Base-by-base conservation (phyloP, 148 eudicot genomes). In the Camellia lanceoleosa region DNA sequence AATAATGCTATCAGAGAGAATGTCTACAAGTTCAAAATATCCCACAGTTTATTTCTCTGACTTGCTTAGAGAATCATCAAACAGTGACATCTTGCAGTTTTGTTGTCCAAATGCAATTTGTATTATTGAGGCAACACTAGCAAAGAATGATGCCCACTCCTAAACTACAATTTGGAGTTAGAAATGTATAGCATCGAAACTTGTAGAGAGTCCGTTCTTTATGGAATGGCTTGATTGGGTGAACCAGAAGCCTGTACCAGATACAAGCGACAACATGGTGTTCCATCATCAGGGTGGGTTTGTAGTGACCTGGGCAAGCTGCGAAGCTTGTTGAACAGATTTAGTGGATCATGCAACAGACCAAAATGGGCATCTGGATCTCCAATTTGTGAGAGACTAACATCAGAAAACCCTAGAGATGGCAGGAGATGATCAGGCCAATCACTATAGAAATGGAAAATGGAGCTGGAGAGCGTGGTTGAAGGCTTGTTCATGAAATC, bases 401-500 rank as follows among this genome's bases (percentile, higher is more conserved):
- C 97, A 83, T 93, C 91, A n/a, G 97, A 86, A 80, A 92, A 95
- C 23, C 99, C 99, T 72, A 93, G 74, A 62, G 97, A 86, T 77
- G 97, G 97, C 60, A 95, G 87, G 67, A 92, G 89, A 70, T 92
- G 84, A 82, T 95, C 99, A 9, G 97, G 99, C 97, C 97, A 93
- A 79, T 95, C 97, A 76, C 99, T 90, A 43, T 93, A 89, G 89
- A 95, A 95, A 66, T 89, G 90, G 73, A 84, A 95, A 68, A 79
- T 85, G 52, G 99, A 88, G 78, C 79, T 86, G 71, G 93, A 88
- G 66, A 95, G 76, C 68, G 87, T 79, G 65, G 91, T 92, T 55
- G 97, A 90, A 71, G 91, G 94, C 85, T 93, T 90, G 85, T 95
- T 95, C 97, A 95, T 91, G 73, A 95, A 93, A 86, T 95, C 98